These are phyloP conservation scores for Clarireedia paspali DNA, from an alignment of 2,329 filamentous ascomycete species.

Conservation along the genomic window DNA sequence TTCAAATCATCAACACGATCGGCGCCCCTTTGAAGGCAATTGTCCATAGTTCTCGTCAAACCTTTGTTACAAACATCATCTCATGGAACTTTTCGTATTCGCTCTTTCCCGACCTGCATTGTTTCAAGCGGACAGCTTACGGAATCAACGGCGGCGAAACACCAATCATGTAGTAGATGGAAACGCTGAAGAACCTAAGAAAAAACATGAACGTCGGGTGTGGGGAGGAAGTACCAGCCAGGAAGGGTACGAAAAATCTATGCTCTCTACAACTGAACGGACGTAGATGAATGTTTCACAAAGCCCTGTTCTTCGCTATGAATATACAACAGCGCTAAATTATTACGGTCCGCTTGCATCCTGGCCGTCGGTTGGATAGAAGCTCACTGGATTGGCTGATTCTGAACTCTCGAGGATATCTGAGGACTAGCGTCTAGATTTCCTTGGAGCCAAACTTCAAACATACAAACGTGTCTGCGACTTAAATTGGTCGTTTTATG, in stretches of 20 bases:
- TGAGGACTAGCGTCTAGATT: neutral
- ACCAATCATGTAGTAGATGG: neutral
- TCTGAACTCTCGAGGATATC: neutral
- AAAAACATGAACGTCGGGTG: neutral
- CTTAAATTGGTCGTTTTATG: neutral
- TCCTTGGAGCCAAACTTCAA: no score
- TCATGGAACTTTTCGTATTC: neutral
- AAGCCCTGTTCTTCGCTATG: neutral
- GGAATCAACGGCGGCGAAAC: neutral
- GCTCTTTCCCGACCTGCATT: neutral
- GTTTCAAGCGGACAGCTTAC: neutral
- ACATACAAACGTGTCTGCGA: no score
- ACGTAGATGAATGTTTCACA: neutral
- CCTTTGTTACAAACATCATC: neutral
- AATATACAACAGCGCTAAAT: neutral
- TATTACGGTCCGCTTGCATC: neutral
- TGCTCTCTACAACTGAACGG: neutral
- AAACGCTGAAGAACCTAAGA: neutral
- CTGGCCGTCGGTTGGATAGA: neutral
- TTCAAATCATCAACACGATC: neutral
- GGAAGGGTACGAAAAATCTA: neutral
- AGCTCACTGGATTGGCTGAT: neutral
- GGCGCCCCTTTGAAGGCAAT: neutral
- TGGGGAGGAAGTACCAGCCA: neutral
- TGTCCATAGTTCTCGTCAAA: neutral